Percentiles rank a stretch among this genome's conserved stretches.
Conservation (phyloP, 169 alveolate species). For the Haemoproteus tartakovskyi region DNA sequence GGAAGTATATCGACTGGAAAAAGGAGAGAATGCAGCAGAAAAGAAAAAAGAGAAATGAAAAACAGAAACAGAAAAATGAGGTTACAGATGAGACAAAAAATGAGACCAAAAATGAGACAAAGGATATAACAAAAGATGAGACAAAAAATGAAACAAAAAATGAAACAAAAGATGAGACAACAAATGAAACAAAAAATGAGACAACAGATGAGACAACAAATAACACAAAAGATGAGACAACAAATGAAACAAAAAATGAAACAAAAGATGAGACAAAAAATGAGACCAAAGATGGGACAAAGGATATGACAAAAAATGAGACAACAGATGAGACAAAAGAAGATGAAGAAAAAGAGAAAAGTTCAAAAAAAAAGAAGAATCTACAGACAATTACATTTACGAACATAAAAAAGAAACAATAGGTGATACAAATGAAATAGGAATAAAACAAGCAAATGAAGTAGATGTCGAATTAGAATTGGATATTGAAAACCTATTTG, state of each 20-base stretch:
- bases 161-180: background rate
- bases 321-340: background rate
- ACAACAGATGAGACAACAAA: background rate
- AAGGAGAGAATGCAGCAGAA: no score
- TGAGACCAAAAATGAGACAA: background rate
- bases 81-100: background rate
- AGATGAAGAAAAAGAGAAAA: background rate
- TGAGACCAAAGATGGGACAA: background rate
- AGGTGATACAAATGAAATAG: background rate
- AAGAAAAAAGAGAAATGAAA: background rate
- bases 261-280: background rate
- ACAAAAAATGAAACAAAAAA: background rate
- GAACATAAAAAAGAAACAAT: no score
- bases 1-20: no score
- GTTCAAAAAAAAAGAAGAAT: no score
- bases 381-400: no score
- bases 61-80: background rate
- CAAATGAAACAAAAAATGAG: background rate
- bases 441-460: no score
- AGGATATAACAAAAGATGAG: background rate
- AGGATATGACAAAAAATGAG: background rate
- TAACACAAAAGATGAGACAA: background rate
- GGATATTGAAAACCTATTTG: conserved; percentile 13
- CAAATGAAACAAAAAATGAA: background rate
- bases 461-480: no score